Base-by-base conservation (phyloP, 768 basidiomycete species). In the Austroboletus eburneus region DNA sequence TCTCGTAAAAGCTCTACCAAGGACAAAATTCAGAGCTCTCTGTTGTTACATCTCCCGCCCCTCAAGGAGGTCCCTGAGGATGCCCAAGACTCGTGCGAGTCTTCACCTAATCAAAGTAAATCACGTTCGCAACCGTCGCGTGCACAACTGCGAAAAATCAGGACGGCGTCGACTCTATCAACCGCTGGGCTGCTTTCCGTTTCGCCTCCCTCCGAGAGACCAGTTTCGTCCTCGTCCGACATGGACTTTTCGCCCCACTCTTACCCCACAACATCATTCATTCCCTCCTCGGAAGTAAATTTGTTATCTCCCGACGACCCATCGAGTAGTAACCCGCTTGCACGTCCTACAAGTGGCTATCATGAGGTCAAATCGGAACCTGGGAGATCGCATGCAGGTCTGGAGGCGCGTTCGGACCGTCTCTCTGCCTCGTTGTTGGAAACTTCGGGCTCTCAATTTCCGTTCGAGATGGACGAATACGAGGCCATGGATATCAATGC, bases 401-500 rank as follows among this genome's bases (percentile, higher is more conserved):
- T 30, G 1, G 35, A 43, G 14, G 16, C 29, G 2, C 30, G 18
- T 30, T 48, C 46, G 3, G 10, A 20, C 12, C 17, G 17, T 12
- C 13, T 14, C n/a, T 45, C 48, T 24, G 17, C 32, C 4, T 18
- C 16, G 20, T 8, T 42, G 10, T 14, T 10, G 30, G 32, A 32
- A 9, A 1, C 5, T 12, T 35, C 30, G 14, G 44, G 55, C 18
- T 12, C 44, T 5, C 40, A 24, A 2, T n/a, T 39, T 4, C 52
- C 62, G 48, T 67, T 83, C 16, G 73, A 76, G 46, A 64, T 87
- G 46, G 77, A 80, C 46, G 72, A 73, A 22, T 63, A 69, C 43
- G 87, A 91, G 59, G 69, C 79, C 56, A 64, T 67, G 6, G 85
- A 87, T 51, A 69, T 87, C 48, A 69, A 70, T 17, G 56, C 75